Base-by-base conservation (phyloP, 2,329 filamentous ascomycete genomes). In the Fusarium scirpi region DNA sequence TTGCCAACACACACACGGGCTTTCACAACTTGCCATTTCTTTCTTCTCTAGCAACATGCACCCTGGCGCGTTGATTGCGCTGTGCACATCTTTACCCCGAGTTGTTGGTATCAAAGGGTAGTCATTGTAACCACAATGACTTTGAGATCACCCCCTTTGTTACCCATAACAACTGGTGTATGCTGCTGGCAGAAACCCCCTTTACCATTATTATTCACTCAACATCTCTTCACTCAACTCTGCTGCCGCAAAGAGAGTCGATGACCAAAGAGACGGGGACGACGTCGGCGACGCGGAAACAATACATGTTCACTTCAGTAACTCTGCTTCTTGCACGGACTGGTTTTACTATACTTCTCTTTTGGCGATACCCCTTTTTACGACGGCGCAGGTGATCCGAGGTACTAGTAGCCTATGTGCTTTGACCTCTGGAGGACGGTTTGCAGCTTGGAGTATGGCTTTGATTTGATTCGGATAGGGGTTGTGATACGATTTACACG, bases 341-440 rank as follows among this genome's bases (percentile, higher is more conserved):
- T 65, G 66, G 69, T 59, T 64, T 62, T 75, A 55, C 51, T 78
- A 78, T 74, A 78, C 73, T 61, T 68, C 78, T 78, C 73, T 75
- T 70, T 74, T 69, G 76, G 76, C 74, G 78, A 80, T 80, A 80
- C 78, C 78, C 78, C 73, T 70, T 78, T 78, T 69, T 64, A 66
- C 62, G 65, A 74, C 49, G 66, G 59, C 56, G 62, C 51, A 63
- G 74, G 74, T 70, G 72, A 65, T 71, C 60, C 66, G 51, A 51
- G 67, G 48, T 51, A 16, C 38, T 34, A 27, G 45, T 34, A 30
- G 45, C 40, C 40, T 45, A 32, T 45, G 47, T 38, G 58, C 32
- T 49, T 40, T 54, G 55, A 30, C 46, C 51, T 32, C 24, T 62
- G 73, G 66, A 61, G 62, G 70, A 73, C 46, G 75, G 76, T 76